Evolutionary conservation across 148 eudicot genomes (phyloP), one percentile per base, ranked within the genome.

Genomic region (Camellia granthamiana): DNA sequence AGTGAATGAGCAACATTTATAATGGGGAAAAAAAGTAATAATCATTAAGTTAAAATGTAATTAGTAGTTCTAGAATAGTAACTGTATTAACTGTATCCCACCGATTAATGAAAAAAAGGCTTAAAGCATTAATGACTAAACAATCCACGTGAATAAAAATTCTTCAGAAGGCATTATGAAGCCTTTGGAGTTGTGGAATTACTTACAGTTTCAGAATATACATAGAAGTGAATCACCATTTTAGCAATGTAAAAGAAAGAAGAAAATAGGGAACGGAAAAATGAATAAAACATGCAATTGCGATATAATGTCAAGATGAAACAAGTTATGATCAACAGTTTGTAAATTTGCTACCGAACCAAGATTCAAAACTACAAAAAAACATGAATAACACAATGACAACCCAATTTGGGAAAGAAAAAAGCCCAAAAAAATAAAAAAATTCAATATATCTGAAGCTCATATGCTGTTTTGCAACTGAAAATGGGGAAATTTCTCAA

Each of bases 111-210:
- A 9, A 9, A 51, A 51, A 51, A 75, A 59, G 46, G n/a, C 62
- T 75, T 72, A 43, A 41, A 49, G 52, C 44, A 75, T 58, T 4
- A 75, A 47, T 77, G 13, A 64, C 59, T 10, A 64, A 59, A 49
- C 38, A 77, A 61, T 8, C 19, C 18, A 58, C 9, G 4, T 6
- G 3, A 44, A 71, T 3, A 55, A 10, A 42, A 42, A 30, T 30
- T 43, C 51, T 43, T 42, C 72, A 43, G 38, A 69, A 42, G 44
- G 72, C 52, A 49, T 49, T 49, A 5, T 49, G 52, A 7, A 49
- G 7, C 2, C 52, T 66, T 6, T 66, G 44, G 12, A 66, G 38
- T 11, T 66, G 69, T 66, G 41, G 69, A 15, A 3, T 38, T 38
- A 14, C 15, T 5, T 4, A 43, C 5, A 69, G 1, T n/a, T 2